These are phyloP conservation scores for Coemansia sp. DNA, from an alignment of 192 early-diverging fungal genomes.

Conservation along the genomic window DNA sequence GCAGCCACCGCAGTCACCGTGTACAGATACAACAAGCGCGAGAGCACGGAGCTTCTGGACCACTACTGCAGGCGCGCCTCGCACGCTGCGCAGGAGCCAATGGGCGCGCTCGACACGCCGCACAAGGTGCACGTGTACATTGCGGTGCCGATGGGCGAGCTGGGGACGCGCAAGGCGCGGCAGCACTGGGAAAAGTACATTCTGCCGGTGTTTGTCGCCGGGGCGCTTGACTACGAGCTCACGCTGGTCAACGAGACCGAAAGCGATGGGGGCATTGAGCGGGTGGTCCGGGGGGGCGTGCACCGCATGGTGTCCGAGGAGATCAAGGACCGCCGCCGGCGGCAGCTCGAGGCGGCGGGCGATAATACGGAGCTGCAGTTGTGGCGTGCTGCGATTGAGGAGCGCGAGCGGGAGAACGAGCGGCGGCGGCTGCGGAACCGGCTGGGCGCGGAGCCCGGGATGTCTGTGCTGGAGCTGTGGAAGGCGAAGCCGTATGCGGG, in stretches of 20 bases:
- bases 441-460: constrained; percentile 20
- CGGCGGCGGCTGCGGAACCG: constrained; percentile 21
- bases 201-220: constrained; percentile 51
- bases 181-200: constrained; percentile 52
- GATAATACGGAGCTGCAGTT: constrained; percentile 37
- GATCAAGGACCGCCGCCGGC: constrained; percentile 46
- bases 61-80: constrained; percentile 41
- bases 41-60: constrained; percentile 32
- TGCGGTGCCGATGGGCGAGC: constrained; percentile 46
- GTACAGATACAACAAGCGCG: constrained; percentile 48
- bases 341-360: constrained; percentile 25
- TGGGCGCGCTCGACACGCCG: constrained; percentile 31
- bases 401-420: constrained; percentile 39
- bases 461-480: constrained; percentile 33
- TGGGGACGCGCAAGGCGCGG: constrained; percentile 47
- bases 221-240: constrained; percentile 52
- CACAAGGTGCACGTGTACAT: constrained; percentile 51
- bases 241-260: constrained; percentile 49
- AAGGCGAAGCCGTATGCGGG: constrained; percentile 45
- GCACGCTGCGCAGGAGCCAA: constrained; percentile 29
- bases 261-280: constrained; percentile 20
- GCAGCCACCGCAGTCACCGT: constrained; percentile 25
- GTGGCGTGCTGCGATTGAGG: constrained; percentile 42
- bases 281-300: constrained; percentile 39
- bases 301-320: constrained; percentile 38